Base-by-base conservation (phyloP, 805 yeast genomes). In the Yarrowia hollandica region DNA sequence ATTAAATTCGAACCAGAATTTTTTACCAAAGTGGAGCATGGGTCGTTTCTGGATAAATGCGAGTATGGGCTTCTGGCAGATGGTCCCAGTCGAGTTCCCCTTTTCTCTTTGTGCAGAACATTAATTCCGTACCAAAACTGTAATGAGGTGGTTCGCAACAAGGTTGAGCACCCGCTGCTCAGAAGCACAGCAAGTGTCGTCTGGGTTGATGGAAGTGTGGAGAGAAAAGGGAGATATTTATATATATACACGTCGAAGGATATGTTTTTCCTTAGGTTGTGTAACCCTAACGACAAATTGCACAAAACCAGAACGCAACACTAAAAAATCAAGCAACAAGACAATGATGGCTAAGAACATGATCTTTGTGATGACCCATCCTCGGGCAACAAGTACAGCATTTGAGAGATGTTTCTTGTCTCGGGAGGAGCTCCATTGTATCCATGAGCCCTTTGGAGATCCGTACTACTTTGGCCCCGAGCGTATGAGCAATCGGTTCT, bases 391-490 rank as follows among this genome's bases (percentile, higher is more conserved):
- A 35, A 65, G 68, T 31, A 66, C 68, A 4, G 68, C 68, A 12
- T 60, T 66, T 21, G 68, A 66, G 35, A 54, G 68, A 19, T 58
- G 65, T 18, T 66, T 66, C 58, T 61, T 66, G 61, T 61, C 68
- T 7, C 48, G 67, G 4, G 31, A 52, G 10, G 67, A 65, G 38
- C 39, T 64, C 18, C 57, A 48, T 6, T 59, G 66, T 30, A 44
- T 63, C 35, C 68, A 66, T 46, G 68, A 66, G 37, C 68, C 68
- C n/a, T 66, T 64, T 48, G 68, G 68, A 2, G 68, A 66, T 14
- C 68, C 68, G 1, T 66, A 63, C 58, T 66, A 66, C 31, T 65
- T 57, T 33, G 68, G 68, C 2, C 68, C 68, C 2, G 67, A 65
- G 34, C 42, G 66, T 8, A 28, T 66, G 28, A 63, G 66, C 10